These are phyloP conservation scores for Taphrina betulina DNA, from an alignment of 1,139 yeast genomes.

Conservation along the genomic window DNA sequence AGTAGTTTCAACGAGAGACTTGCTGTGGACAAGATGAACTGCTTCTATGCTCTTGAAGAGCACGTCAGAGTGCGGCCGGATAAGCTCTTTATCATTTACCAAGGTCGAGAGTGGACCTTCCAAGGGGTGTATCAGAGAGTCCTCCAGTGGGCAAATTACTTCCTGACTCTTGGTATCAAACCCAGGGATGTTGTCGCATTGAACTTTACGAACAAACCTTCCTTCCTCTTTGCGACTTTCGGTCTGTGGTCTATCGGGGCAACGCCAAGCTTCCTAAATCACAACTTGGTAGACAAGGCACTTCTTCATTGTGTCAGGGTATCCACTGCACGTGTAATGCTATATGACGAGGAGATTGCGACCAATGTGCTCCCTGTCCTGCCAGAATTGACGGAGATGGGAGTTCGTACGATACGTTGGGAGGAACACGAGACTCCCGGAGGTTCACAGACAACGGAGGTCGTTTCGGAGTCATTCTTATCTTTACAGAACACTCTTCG, in stretches of 20 bases:
- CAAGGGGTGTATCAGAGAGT: constrained; percentile 9
- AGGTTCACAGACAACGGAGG: constrained; percentile 4
- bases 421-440: constrained; percentile 2
- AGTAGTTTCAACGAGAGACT: not conserved
- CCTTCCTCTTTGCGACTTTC: constrained; percentile 22
- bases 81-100: constrained; percentile 19
- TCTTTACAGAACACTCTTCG: constrained; percentile 6
- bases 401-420: constrained; percentile 3
- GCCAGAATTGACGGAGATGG: constrained; percentile 46
- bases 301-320: constrained; percentile 77
- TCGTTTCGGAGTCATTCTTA: constrained; percentile 8
- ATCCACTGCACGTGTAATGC: constrained; percentile 62
- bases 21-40: not conserved
- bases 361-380: constrained; percentile 58
- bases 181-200: constrained; percentile 23
- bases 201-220: constrained; percentile 27
- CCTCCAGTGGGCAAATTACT: constrained; percentile 21
- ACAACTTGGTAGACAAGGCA: constrained; percentile 70
- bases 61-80: constrained; percentile 10
- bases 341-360: constrained; percentile 72
- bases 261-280: constrained; percentile 24
- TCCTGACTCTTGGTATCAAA: constrained; percentile 15
- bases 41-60: constrained; percentile 17
- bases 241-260: constrained; percentile 31
- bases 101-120: constrained; percentile 25